Percentiles rank a stretch among this genome's conserved stretches.
Evolutionary conservation across 495 filamentous ascomycete species (phyloP).

Genomic region (Aspergillus baeticus): DNA sequence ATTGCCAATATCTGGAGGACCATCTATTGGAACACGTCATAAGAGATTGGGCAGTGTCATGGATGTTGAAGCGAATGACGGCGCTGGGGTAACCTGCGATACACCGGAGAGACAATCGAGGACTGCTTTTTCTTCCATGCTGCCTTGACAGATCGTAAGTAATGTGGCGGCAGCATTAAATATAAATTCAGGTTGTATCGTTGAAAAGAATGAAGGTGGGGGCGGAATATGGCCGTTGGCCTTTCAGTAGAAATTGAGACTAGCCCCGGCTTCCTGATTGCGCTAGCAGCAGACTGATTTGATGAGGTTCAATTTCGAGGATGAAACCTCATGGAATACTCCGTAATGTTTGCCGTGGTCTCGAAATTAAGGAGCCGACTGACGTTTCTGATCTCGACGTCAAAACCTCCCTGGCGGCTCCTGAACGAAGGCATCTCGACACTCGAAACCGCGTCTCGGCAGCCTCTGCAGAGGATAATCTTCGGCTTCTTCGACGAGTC

Average conservation of each 20-base stretch:
- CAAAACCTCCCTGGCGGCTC: not conserved
- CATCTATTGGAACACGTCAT: conserved; percentile 5
- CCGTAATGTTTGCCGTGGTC: not conserved
- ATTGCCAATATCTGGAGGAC: not conserved
- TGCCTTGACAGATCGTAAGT: too few relatives aligned
- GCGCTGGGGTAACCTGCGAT: too few relatives aligned
- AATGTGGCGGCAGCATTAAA: too few relatives aligned
- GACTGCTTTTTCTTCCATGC: too few relatives aligned
- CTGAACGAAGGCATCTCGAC: not conserved
- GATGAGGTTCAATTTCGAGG: not conserved
- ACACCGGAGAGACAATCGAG: too few relatives aligned
- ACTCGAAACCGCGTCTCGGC: not conserved
- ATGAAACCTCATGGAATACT: conserved; percentile 3
- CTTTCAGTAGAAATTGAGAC: too few relatives aligned
- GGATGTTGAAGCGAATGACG: not conserved
- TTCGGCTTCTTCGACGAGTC: conserved; percentile 2
- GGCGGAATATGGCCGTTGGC: too few relatives aligned
- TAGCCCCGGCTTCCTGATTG: too few relatives aligned
- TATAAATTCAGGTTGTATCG: too few relatives aligned
- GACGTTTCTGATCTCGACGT: not conserved
- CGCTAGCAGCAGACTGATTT: too few relatives aligned
- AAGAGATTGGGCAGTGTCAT: not conserved
- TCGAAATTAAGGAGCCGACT: not conserved
- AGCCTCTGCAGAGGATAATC: not conserved
- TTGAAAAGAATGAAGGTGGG: too few relatives aligned